These are phyloP conservation scores for Globisporangium camurandrum DNA, from an alignment of 352 stramenopile genomes.

Conservation along the genomic window DNA sequence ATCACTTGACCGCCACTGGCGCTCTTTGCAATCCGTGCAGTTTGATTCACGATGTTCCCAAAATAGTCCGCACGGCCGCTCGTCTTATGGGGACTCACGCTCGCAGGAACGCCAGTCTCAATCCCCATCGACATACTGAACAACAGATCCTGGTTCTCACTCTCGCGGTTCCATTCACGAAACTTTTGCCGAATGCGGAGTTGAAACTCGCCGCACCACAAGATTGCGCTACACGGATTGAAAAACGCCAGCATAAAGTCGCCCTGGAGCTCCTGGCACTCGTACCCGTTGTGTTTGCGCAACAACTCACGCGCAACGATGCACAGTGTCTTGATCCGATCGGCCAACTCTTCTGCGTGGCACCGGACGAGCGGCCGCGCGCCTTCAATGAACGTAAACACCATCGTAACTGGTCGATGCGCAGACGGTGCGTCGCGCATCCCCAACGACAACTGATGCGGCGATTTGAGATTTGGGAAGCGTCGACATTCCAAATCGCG, in stretches of 20 bases:
- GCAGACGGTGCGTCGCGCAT: constrained; percentile 81
- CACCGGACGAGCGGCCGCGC: constrained; percentile 71
- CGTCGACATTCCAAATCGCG: constrained; percentile 67
- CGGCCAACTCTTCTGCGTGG: constrained; percentile 75
- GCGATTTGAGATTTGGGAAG: constrained; percentile 69
- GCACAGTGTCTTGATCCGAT: constrained; percentile 81
- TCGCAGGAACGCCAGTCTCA: constrained; percentile 73
- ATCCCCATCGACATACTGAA: constrained; percentile 87
- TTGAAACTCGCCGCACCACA: constrained; percentile 85
- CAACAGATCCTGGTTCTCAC: constrained; percentile 68
- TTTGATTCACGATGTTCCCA: constrained; percentile 87
- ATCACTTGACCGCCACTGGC: constrained; percentile 73
- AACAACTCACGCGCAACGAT: constrained; percentile 67
- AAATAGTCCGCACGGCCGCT: constrained; percentile 86
- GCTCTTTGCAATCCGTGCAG: constrained; percentile 79
- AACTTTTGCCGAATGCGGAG: constrained; percentile 72
- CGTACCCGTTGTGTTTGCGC: constrained; percentile 79
- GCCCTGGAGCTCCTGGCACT: constrained; percentile 83
- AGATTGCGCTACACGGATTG: constrained; percentile 66
- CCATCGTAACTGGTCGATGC: constrained; percentile 77
- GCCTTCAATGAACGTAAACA: constrained; percentile 87
- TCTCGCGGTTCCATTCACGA: constrained; percentile 64
- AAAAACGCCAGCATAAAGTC: constrained; percentile 89
- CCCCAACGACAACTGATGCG: constrained; percentile 56
- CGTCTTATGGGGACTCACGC: constrained; percentile 84